These are phyloP conservation scores for Mortierella sp. DNA, from an alignment of 371 early-diverging fungal species.

Conservation along the genomic window DNA sequence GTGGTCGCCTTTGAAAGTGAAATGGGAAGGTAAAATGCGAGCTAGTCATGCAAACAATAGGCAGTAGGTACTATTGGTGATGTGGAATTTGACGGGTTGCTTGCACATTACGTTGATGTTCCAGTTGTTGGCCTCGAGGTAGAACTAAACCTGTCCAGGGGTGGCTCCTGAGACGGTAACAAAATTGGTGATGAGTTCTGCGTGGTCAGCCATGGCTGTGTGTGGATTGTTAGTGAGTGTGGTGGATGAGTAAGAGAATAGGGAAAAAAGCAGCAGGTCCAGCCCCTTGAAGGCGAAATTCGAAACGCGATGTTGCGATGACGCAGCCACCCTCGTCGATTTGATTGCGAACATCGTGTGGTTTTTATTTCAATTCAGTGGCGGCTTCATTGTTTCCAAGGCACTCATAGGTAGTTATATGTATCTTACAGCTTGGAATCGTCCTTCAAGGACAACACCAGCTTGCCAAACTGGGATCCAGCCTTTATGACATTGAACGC, in stretches of 20 bases:
- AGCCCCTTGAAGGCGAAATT: too few relatives aligned
- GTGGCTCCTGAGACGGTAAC: conserved; percentile 68
- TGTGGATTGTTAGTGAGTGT: not conserved
- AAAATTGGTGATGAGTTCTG: conserved; percentile 74
- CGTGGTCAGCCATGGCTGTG: conserved; percentile 70
- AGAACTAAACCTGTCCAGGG: conserved; percentile 78
- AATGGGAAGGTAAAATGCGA: too few relatives aligned
- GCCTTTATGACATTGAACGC: conserved; percentile 73
- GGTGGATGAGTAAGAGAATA: not conserved
- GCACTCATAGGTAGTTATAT: too few relatives aligned
- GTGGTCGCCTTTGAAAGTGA: conserved; percentile 58
- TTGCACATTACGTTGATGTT: conserved; percentile 70
- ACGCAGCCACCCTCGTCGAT: conserved; percentile 11
- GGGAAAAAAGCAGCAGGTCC: not conserved
- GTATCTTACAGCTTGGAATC: conserved; percentile 35
- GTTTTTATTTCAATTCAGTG: too few relatives aligned
- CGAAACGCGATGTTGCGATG: not conserved
- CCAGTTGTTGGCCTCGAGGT: conserved; percentile 82
- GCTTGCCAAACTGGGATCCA: conserved; percentile 73
- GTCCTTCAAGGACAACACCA: conserved; percentile 61
- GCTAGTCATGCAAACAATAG: too few relatives aligned
- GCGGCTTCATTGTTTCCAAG: not conserved
- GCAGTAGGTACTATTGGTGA: too few relatives aligned
- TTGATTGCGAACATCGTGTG: too few relatives aligned
- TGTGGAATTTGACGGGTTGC: not conserved